These are phyloP conservation scores for Calendula officinalis DNA, from an alignment of 129 eudicot genomes.

Conservation along the genomic window DNA sequence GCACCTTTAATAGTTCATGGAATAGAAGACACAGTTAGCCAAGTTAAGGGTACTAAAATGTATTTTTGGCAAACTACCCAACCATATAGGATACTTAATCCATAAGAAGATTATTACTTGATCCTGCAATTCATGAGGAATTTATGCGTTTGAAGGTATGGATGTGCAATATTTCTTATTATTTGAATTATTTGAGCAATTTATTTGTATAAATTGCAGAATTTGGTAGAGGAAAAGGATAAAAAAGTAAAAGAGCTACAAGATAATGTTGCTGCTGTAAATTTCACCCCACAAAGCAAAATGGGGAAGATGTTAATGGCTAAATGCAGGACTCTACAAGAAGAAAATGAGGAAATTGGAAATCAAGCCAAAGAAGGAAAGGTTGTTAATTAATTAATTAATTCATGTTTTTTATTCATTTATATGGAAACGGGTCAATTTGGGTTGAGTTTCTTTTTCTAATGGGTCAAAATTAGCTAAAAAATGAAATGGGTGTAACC, in stretches of 20 bases:
- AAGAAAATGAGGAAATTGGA: constrained; percentile 97
- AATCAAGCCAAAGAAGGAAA: constrained; percentile 98
- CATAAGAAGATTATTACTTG: constrained; percentile 75
- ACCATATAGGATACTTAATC: too few species aligned
- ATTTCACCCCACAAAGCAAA: constrained; percentile 93
- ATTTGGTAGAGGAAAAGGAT: constrained; percentile 98
- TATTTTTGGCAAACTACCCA: too few species aligned
- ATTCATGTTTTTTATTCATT: too few species aligned
- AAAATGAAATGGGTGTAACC: constrained; percentile 18
- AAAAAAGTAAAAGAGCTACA: constrained; percentile 88
- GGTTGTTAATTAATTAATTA: constrained; percentile 60
- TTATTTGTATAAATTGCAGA: constrained; percentile 38
- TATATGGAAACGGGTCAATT: not conserved
- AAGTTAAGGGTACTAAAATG: too few species aligned
- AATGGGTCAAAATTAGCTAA: not conserved
- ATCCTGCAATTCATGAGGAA: constrained; percentile 98
- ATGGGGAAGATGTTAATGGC: constrained; percentile 99
- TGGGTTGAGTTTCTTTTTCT: not conserved
- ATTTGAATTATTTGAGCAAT: not conserved
- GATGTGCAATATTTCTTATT: constrained; percentile 3
- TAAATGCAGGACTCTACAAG: constrained; percentile 87
- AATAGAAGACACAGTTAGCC: too few species aligned
- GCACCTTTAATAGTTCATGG: too few species aligned
- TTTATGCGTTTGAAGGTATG: constrained; percentile 87
- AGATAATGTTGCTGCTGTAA: constrained; percentile 83